Evolutionary conservation across 1,139 yeast species (phyloP), one percentile per base, ranked within the genome.

Genomic region (Cylindricascospora bacillispora): DNA sequence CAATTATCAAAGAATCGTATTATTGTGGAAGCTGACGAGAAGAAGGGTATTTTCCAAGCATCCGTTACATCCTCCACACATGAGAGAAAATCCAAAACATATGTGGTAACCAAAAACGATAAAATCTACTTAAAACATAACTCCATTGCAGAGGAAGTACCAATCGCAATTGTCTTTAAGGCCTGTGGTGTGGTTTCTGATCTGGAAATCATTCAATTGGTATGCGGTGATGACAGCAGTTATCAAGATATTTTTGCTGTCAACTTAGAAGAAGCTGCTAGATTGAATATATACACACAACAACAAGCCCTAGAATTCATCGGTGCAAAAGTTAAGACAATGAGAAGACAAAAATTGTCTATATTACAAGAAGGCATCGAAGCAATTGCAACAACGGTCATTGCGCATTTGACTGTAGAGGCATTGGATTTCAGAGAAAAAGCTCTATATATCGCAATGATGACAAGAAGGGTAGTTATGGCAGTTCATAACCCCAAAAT

Each of bases 51-150:
- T 17, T 95, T 86, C 12, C 98, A 89, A 56, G 97, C 98, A 0
- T 82, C 95, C 1, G 99, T 89, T 13, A 89, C 98, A 0, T 83
- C 95, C 9, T 83, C 95, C 2, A 89, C 99, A 1, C 98, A 89
- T 56, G 99, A 89, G 57, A 73, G 98, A 56, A 92, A 89, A 54
- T 86, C 97, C 20, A 89, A 89, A 54, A 89, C 98, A 0, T 89
- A 92, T 49, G 95, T 89, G 25, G 76, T 89, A 28, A 81, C 95
- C 20, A 89, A 86, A 47, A 81, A 86, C 52, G 92, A 75, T 35
- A 81, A 78, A 47, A 83, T 89, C 16, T 89, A 80, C 54, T 64
- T 89, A 47, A 89, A 89, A 53, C 98, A 92, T 59, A 92, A 89
- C 59, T 83, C 95, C 34, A 80, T 89, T 42, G 69, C 85, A 43